Conservation (phyloP, 1,284 basidiomycete genomes). For the Leccinum cinnamomeum region DNA sequence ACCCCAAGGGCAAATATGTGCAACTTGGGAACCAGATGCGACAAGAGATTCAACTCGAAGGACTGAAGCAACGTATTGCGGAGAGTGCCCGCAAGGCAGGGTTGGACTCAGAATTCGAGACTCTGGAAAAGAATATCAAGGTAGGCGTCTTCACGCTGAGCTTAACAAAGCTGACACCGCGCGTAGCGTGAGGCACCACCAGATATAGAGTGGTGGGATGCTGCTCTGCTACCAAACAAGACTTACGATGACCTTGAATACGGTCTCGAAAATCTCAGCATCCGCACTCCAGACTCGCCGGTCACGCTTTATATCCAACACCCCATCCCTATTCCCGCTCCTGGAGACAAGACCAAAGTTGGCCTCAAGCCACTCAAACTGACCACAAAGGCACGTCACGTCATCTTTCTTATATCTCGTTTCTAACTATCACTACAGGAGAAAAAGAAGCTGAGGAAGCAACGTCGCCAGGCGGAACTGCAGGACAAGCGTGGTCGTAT, state of each 20-base stretch:
- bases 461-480: constrained; percentile 84
- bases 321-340: constrained; percentile 94
- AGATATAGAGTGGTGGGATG: constrained; percentile 97
- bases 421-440: constrained; percentile 53
- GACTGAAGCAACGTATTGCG: constrained; percentile 88
- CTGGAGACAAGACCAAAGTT: constrained; percentile 79
- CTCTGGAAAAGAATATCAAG: constrained; percentile 83
- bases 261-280: constrained; percentile 59
- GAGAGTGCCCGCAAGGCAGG: constrained; percentile 89
- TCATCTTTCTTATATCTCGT: neutral
- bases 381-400: constrained; percentile 69
- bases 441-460: constrained; percentile 95
- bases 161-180: constrained; percentile 3
- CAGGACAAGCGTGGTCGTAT: constrained; percentile 96
- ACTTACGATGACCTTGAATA: constrained; percentile 74
- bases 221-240: constrained; percentile 76
- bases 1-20: constrained; percentile 89
- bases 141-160: constrained; percentile 42
- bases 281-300: constrained; percentile 67
- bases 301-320: constrained; percentile 95
- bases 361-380: constrained; percentile 83
- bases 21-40: constrained; percentile 82
- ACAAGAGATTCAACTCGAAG: constrained; percentile 86
- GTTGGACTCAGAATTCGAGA: constrained; percentile 84
- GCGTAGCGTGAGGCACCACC: constrained; percentile 80